These are phyloP conservation scores for Houttuynia cordata DNA, from an alignment of 164 flowering plant species.

Conservation along the genomic window DNA sequence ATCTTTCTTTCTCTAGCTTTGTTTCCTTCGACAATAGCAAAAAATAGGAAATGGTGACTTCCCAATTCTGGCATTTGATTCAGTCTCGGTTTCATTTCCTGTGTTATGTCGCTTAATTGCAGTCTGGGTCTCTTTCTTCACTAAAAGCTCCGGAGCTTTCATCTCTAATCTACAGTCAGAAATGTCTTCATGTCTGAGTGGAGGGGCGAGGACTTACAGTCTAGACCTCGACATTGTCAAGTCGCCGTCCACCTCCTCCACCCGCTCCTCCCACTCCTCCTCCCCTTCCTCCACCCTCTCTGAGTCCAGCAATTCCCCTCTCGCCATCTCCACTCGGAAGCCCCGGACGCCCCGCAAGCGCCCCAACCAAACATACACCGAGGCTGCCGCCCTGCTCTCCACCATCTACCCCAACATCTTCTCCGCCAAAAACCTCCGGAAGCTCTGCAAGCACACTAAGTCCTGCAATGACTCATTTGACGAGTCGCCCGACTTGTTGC, in stretches of 20 bases:
- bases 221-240: slow-evolving; percentile 57
- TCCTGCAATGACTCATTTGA: slow-evolving; percentile 14
- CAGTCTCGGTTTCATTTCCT: neutral
- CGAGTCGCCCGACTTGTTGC: slow-evolving; percentile 40
- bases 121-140: neutral
- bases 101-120: neutral
- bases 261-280: slow-evolving; percentile 38
- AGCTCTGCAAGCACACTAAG: slow-evolving; percentile 31
- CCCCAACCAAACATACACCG: slow-evolving; percentile 82
- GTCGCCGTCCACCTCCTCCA: slow-evolving; percentile 34
- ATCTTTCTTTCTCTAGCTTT: neutral
- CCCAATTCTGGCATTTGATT: neutral
- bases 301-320: slow-evolving; percentile 55
- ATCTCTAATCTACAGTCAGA: neutral
- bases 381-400: slow-evolving; percentile 78
- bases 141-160: neutral
- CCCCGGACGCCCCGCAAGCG: slow-evolving; percentile 74
- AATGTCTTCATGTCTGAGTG: slow-evolving; percentile 67
- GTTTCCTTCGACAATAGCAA: neutral
- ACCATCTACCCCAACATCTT: slow-evolving; percentile 72
- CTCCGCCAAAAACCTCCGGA: slow-evolving; percentile 39
- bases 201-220: slow-evolving; percentile 54
- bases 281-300: slow-evolving; percentile 80
- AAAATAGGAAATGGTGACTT: too few species aligned
- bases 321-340: slow-evolving; percentile 56